These are phyloP conservation scores for Musa balbisiana DNA, from an alignment of 202 grass and related monocot species.

Conservation along the genomic window DNA sequence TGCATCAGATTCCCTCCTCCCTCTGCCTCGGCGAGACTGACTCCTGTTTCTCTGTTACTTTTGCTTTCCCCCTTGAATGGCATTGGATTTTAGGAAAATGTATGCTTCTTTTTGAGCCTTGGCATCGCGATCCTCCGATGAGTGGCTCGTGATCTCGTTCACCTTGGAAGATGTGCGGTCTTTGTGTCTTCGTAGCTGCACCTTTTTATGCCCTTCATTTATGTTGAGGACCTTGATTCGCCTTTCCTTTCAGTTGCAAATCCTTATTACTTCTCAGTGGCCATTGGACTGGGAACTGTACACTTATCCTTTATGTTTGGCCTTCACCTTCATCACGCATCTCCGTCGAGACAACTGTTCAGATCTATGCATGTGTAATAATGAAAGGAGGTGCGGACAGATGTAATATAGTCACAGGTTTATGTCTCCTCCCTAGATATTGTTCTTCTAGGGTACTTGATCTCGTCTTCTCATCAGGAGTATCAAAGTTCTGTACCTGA, in stretches of 20 bases:
- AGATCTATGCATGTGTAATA: constrained; percentile 45
- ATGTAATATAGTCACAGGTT: not conserved
- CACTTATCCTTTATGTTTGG: constrained; percentile 30
- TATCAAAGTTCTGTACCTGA: not conserved
- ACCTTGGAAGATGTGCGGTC: constrained; percentile 44
- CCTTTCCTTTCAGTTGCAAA: constrained; percentile 11
- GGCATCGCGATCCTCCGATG: constrained; percentile 26
- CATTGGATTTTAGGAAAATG: too few species aligned
- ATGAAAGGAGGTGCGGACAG: constrained; percentile 12
- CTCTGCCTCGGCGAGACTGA: too few species aligned
- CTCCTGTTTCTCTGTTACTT: too few species aligned
- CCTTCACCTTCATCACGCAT: constrained; percentile 12
- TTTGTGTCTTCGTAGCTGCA: constrained; percentile 20
- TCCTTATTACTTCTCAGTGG: not conserved
- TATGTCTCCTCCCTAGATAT: not conserved
- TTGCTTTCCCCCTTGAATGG: too few species aligned
- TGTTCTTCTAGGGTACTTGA: not conserved
- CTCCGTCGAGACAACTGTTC: constrained; percentile 37
- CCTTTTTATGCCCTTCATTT: constrained; percentile 31
- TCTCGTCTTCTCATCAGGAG: constrained; percentile 16
- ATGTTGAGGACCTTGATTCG: constrained; percentile 23
- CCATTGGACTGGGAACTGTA: constrained; percentile 30
- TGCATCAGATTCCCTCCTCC: too few species aligned
- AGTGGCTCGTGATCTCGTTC: constrained; percentile 25
- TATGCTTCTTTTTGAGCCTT: not conserved